Conservation (phyloP, 257 asterid genomes). For the Striga asiatica region DNA sequence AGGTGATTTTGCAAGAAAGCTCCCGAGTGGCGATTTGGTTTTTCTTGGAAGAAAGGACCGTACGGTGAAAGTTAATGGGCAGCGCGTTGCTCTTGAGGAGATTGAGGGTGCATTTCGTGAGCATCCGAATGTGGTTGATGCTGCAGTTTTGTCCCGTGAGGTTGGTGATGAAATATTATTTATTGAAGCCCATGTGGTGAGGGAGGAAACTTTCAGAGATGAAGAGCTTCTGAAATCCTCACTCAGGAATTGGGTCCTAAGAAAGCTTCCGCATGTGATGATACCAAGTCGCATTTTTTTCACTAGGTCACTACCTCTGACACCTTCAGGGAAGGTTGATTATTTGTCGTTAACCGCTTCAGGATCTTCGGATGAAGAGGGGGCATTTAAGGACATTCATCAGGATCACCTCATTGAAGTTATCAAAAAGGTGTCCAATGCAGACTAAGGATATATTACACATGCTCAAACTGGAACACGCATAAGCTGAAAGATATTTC, state of each 20-base stretch:
- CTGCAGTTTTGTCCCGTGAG: conserved; percentile 59
- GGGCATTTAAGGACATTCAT: conserved; percentile 28
- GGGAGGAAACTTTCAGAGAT: conserved; percentile 27
- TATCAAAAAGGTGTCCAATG: conserved; percentile 48
- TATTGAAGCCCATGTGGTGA: conserved; percentile 71
- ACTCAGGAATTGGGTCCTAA: conserved; percentile 48
- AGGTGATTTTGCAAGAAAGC: conserved; percentile 81
- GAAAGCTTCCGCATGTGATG: conserved; percentile 62
- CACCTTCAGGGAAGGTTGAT: conserved; percentile 87
- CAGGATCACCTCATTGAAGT: conserved; percentile 40
- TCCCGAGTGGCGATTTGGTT: conserved; percentile 69
- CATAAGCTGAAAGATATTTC: not conserved
- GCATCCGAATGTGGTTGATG: conserved; percentile 63
- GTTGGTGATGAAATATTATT: conserved; percentile 38
- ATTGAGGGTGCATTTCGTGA: conserved; percentile 56
- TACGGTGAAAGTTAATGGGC: conserved; percentile 64
- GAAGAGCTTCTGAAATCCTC: conserved; percentile 31
- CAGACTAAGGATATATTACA: not conserved
- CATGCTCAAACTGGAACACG: conserved; percentile 4
- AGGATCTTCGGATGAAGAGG: conserved; percentile 20
- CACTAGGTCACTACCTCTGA: conserved; percentile 50
- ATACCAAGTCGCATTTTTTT: conserved; percentile 52
- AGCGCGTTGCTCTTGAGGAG: conserved; percentile 84
- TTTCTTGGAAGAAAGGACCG: conserved; percentile 89
- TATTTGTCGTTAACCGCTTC: conserved; percentile 47